Evolutionary conservation across 495 filamentous ascomycete species (phyloP).

Genomic region (Penicillium nucicola): DNA sequence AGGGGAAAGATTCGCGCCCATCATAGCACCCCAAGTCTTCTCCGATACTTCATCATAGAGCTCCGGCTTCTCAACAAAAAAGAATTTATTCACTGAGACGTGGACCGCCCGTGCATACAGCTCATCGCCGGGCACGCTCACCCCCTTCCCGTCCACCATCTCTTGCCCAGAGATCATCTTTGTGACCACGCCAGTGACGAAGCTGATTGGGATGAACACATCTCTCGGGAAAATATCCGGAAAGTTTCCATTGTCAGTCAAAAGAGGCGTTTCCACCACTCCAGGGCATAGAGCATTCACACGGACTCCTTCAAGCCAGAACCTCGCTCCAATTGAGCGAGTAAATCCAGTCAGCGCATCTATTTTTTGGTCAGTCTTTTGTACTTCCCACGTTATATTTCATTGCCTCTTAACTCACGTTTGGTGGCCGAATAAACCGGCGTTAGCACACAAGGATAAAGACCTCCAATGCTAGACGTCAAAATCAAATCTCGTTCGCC

Average conservation of each 20-base stretch:
- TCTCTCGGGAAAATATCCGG: slow-evolving; percentile 4
- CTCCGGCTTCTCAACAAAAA: slow-evolving; percentile 13
- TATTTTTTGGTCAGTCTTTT: not conserved
- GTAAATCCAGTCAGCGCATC: slow-evolving; percentile 17
- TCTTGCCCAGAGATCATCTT: slow-evolving; percentile 6
- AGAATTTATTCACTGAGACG: slow-evolving; percentile 9
- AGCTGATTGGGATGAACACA: slow-evolving; percentile 6
- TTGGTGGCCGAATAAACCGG: slow-evolving; percentile 17
- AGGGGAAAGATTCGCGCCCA: not conserved
- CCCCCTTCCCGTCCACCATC: slow-evolving; percentile 13
- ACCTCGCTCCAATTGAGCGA: slow-evolving; percentile 9
- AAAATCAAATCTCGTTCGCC: slow-evolving; percentile 10
- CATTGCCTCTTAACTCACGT: slow-evolving; percentile 5
- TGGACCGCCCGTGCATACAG: slow-evolving; percentile 11
- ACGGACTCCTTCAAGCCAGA: slow-evolving; percentile 15
- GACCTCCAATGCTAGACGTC: slow-evolving; percentile 17
- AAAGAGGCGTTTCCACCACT: slow-evolving; percentile 11
- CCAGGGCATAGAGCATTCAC: slow-evolving; percentile 21
- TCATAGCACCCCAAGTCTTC: slow-evolving; percentile 3
- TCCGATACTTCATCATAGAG: not conserved
- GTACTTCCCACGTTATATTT: too few relatives aligned
- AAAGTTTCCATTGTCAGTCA: not conserved
- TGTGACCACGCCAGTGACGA: slow-evolving; percentile 4
- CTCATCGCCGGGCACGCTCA: slow-evolving; percentile 2
- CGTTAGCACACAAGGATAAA: slow-evolving; percentile 15